Evolutionary conservation across 345 rosid species (phyloP).

Genomic region (Aegle marmelos): DNA sequence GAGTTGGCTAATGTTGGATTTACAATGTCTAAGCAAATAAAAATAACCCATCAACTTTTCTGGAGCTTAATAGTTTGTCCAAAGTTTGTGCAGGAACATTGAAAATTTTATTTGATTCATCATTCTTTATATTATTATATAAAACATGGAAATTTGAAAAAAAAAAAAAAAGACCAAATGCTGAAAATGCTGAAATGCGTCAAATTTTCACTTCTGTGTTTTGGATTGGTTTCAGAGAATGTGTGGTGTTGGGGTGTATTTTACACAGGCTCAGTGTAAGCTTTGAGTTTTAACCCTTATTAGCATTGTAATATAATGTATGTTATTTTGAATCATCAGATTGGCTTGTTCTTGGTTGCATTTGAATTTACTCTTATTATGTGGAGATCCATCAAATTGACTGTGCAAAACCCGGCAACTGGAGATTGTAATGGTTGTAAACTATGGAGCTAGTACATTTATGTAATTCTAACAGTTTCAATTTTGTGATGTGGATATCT

Average conservation of each 20-base stretch:
- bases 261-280: too few species aligned
- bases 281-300: neutral
- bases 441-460: neutral
- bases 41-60: neutral
- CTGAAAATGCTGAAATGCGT: neutral
- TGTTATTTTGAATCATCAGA: neutral
- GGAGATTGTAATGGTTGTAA: neutral
- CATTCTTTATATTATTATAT: neutral
- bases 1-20: neutral
- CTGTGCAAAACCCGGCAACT: neutral
- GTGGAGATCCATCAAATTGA: neutral
- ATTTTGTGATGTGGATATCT: neutral
- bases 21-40: neutral
- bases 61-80: neutral
- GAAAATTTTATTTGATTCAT: neutral
- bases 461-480: neutral
- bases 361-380: neutral
- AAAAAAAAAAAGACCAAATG: neutral
- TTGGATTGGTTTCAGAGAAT: neutral
- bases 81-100: neutral
- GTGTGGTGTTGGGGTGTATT: neutral
- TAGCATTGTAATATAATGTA: neutral
- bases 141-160: neutral
- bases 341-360: neutral
- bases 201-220: neutral